phyloP scores from a whole-genome alignment of 2,329 filamentous ascomycete species.

The Cryphonectria radicalis region DNA sequence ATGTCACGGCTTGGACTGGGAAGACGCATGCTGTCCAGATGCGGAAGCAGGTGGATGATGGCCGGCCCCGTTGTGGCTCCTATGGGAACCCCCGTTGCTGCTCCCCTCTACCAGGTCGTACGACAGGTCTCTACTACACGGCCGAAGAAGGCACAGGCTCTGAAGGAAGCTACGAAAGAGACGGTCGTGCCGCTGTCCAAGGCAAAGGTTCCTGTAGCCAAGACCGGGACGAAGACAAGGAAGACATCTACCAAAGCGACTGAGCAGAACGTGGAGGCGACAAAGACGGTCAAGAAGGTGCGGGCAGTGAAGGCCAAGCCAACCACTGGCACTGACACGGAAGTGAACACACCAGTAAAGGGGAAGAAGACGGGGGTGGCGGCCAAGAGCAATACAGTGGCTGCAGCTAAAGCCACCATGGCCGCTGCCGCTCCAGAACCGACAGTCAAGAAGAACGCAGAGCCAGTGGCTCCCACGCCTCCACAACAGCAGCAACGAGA shows the following conservation, averaged over 20 bases:
- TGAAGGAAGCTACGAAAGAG: conserved; percentile 18
- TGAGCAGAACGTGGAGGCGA: neutral
- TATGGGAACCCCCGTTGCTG: neutral
- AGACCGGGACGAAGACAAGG: conserved; percentile 11
- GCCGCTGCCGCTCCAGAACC: conserved; percentile 1
- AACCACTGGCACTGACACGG: neutral
- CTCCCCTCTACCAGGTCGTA: conserved; percentile 8
- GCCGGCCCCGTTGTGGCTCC: conserved; percentile 12
- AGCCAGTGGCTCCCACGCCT: neutral
- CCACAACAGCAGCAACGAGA: neutral
- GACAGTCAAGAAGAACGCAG: neutral
- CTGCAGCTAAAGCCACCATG: neutral
- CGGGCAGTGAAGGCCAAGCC: conserved; percentile 1
- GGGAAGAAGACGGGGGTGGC: conserved; percentile 3
- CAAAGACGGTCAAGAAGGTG: conserved; percentile 10
- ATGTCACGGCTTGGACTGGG: conserved; percentile 22
- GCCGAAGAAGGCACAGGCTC: conserved; percentile 21
- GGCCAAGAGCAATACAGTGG: neutral
- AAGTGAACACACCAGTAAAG: neutral
- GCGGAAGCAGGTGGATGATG: conserved; percentile 15
- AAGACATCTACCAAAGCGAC: conserved; percentile 17
- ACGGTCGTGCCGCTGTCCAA: conserved; percentile 2
- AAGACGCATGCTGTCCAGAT: conserved; percentile 21
- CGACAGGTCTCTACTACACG: conserved; percentile 25
- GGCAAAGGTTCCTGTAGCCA: conserved; percentile 14